These are phyloP conservation scores for Cruciata laevipes DNA, from an alignment of 257 asterid genomes.

Conservation along the genomic window DNA sequence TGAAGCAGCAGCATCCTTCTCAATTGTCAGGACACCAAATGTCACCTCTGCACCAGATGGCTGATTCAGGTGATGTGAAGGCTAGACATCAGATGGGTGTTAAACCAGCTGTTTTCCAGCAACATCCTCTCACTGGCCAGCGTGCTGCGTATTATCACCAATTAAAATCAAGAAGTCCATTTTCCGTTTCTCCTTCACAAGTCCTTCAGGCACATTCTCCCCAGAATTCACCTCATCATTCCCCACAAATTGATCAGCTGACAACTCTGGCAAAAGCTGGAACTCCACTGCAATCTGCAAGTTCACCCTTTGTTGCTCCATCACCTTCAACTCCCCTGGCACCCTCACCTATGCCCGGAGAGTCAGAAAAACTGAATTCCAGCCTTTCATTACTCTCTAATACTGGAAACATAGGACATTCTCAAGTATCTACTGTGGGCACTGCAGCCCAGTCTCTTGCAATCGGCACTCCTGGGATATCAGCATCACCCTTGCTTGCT, in stretches of 20 bases:
- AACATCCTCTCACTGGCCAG: slow-evolving; percentile 53
- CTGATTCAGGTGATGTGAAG: slow-evolving; percentile 67
- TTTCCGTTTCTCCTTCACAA: slow-evolving; percentile 59
- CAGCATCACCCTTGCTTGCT: slow-evolving; percentile 93
- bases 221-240: slow-evolving; percentile 68
- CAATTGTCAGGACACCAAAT: slow-evolving; percentile 52
- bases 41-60: slow-evolving; percentile 61
- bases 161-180: slow-evolving; percentile 46
- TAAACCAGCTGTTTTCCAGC: slow-evolving; percentile 65
- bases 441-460: slow-evolving; percentile 72
- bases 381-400: slow-evolving; percentile 52
- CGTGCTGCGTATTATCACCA: slow-evolving; percentile 56
- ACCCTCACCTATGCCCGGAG: slow-evolving; percentile 88
- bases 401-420: slow-evolving; percentile 54
- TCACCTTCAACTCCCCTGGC: slow-evolving; percentile 91
- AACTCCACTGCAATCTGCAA: slow-evolving; percentile 83
- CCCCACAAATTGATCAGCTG: slow-evolving; percentile 82
- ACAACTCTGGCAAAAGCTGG: slow-evolving; percentile 57
- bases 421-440: slow-evolving; percentile 47
- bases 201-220: slow-evolving; percentile 72
- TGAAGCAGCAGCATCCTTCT: slow-evolving; percentile 53
- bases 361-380: slow-evolving; percentile 64
- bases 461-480: slow-evolving; percentile 94
- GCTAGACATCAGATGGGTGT: slow-evolving; percentile 74
- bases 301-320: slow-evolving; percentile 78